A percentile compares a stretch with the other conserved stretches of the same genome.
Evolutionary conservation across 805 yeast species (phyloP).

Genomic region (Starmerella vaccinii): DNA sequence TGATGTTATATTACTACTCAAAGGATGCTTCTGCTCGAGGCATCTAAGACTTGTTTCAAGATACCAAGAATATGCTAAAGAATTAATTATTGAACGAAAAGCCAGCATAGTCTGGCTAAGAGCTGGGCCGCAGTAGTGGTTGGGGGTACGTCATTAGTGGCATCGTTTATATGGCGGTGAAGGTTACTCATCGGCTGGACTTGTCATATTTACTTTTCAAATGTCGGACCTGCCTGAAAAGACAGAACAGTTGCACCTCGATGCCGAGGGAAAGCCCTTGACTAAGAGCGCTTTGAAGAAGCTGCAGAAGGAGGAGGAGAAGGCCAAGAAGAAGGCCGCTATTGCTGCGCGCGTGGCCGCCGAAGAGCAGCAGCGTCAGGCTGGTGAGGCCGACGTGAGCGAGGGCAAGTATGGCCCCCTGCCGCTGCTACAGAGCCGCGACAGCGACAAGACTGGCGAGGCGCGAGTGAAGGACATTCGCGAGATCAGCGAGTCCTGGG

Average conservation of each 20-base stretch:
- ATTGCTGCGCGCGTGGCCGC: conserved; percentile 77
- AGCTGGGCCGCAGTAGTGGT: neutral
- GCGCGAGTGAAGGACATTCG: conserved; percentile 46
- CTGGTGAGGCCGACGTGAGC: conserved; percentile 76
- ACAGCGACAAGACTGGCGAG: conserved; percentile 49
- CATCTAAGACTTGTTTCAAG: too few relatives aligned
- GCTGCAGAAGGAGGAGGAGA: conserved; percentile 84
- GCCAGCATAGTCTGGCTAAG: too few relatives aligned
- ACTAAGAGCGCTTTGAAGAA: conserved; percentile 93
- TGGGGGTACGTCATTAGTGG: neutral
- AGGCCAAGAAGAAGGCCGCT: conserved; percentile 85
- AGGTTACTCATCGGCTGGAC: neutral
- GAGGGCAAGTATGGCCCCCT: conserved; percentile 79
- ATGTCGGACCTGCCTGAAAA: conserved; percentile 19
- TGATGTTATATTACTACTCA: too few relatives aligned
- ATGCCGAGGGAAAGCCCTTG: conserved; percentile 74
- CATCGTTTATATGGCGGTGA: neutral
- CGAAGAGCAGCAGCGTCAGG: conserved; percentile 71
- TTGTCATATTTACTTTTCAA: neutral
- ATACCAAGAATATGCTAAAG: too few relatives aligned
- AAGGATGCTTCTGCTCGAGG: too few relatives aligned
- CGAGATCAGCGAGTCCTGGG: conserved; percentile 44
- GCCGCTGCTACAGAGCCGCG: conserved; percentile 68
- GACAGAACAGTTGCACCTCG: conserved; percentile 32
- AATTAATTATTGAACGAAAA: too few relatives aligned